These are phyloP conservation scores for Typha latifolia DNA, from an alignment of 176 grass and related monocot genomes.

Conservation along the genomic window DNA sequence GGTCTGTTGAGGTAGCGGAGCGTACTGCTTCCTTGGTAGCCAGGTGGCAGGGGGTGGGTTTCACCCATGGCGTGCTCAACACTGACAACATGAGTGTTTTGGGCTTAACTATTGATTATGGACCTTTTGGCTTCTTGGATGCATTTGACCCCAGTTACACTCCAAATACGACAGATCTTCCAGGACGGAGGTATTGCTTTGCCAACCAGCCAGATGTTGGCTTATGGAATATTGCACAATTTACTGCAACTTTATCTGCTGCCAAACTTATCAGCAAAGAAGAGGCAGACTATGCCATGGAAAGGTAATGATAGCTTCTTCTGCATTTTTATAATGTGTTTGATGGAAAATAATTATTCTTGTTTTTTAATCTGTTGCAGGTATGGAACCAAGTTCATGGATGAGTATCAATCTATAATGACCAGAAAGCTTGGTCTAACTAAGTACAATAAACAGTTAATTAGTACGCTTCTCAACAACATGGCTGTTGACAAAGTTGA, in stretches of 20 bases:
- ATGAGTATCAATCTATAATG: slow-evolving; percentile 98
- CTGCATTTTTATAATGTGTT: neutral
- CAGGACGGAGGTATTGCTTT: slow-evolving; percentile 87
- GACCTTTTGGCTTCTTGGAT: slow-evolving; percentile 95
- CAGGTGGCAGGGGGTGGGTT: slow-evolving; percentile 95
- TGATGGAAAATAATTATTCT: neutral
- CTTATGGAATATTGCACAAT: slow-evolving; percentile 94
- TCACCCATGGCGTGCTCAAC: slow-evolving; percentile 97
- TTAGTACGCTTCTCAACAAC: slow-evolving; percentile 74
- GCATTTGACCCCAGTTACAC: slow-evolving; percentile 89
- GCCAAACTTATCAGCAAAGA: slow-evolving; percentile 78
- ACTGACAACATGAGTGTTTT: slow-evolving; percentile 99
- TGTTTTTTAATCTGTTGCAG: slow-evolving; percentile 20
- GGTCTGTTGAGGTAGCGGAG: slow-evolving; percentile 96
- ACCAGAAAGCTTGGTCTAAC: slow-evolving; percentile 71
- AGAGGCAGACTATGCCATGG: slow-evolving; percentile 91
- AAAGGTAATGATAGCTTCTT: slow-evolving; percentile 47
- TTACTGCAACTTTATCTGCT: slow-evolving; percentile 57
- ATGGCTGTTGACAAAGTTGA: slow-evolving; percentile 92
- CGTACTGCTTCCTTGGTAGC: slow-evolving; percentile 82
- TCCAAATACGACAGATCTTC: slow-evolving; percentile 92
- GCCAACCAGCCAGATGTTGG: slow-evolving; percentile 97
- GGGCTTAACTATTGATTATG: slow-evolving; percentile 90
- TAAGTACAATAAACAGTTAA: slow-evolving; percentile 91
- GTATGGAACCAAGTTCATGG: slow-evolving; percentile 96